Conservation (phyloP, 2,329 filamentous ascomycete species). For the Pyricularia pennisetigena region DNA sequence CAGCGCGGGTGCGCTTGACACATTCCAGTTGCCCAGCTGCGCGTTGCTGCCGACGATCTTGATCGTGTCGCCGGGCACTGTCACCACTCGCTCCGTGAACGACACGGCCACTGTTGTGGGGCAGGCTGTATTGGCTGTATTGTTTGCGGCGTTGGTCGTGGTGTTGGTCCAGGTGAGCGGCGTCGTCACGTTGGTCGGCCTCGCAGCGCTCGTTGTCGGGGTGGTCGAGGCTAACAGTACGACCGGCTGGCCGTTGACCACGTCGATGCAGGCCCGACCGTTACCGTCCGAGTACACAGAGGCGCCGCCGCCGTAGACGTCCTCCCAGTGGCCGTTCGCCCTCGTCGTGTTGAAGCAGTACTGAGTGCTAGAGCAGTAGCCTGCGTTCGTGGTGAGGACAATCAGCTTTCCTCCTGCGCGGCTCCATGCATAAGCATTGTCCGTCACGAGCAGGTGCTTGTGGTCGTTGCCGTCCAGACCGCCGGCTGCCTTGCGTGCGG, state of each 20-base stretch:
- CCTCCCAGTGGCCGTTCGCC: background rate
- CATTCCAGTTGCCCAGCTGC: background rate
- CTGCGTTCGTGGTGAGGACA: background rate
- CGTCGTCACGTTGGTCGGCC: too few species aligned
- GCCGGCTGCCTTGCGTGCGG: background rate
- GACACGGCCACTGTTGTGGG: background rate
- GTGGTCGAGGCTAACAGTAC: background rate
- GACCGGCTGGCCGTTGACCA: background rate
- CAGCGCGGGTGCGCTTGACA: background rate
- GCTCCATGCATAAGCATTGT: background rate
- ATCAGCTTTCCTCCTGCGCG: background rate
- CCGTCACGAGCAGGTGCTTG: background rate
- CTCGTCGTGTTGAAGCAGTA: background rate
- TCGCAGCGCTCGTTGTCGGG: background rate
- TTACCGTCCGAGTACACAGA: background rate
- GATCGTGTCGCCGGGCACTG: background rate
- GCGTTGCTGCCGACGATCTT: background rate
- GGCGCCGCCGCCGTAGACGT: background rate
- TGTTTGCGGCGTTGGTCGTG: too few species aligned
- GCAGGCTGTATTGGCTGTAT: background rate
- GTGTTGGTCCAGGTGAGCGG: too few species aligned
- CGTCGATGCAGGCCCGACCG: background rate
- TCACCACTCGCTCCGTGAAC: background rate
- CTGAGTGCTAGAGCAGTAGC: background rate
- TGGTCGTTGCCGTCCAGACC: background rate